Evolutionary conservation across 345 rosid species (phyloP).

Genomic region (Orychophragmus violaceus): DNA sequence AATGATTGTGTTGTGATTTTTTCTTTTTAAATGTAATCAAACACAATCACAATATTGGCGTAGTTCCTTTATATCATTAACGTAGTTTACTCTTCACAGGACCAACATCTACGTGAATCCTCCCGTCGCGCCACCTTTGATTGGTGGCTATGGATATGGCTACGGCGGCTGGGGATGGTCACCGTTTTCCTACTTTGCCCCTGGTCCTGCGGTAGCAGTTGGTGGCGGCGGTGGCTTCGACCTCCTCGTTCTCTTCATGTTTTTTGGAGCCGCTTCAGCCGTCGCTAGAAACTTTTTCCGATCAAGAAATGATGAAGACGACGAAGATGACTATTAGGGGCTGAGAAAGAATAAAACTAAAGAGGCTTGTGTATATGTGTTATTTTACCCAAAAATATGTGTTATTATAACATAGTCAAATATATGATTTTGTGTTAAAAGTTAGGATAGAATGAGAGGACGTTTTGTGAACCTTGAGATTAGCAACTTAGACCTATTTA

Average conservation of each 20-base stretch:
- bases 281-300: constrained; percentile 54
- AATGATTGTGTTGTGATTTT: not conserved
- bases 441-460: not conserved
- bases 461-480: not conserved
- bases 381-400: too few species aligned
- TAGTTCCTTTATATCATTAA: not conserved
- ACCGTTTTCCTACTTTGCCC: constrained; percentile 83
- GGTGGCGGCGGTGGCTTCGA: constrained; percentile 90
- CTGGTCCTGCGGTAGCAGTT: constrained; percentile 76
- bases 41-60: not conserved
- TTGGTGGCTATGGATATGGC: constrained; percentile 95
- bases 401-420: not conserved
- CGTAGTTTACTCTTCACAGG: constrained; percentile 32
- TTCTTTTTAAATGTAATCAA: not conserved
- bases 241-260: constrained; percentile 48
- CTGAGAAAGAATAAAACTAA: not conserved
- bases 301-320: constrained; percentile 56
- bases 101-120: constrained; percentile 90
- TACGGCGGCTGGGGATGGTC: constrained; percentile 99
- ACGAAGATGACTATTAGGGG: constrained; percentile 40
- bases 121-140: constrained; percentile 73
- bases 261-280: constrained; percentile 79
- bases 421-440: constrained; percentile 4
- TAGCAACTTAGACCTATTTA: not conserved
- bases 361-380: constrained; percentile 10